phyloP scores from a whole-genome alignment of 352 stramenopile genomes.

The Aphanomyces stellatus region DNA sequence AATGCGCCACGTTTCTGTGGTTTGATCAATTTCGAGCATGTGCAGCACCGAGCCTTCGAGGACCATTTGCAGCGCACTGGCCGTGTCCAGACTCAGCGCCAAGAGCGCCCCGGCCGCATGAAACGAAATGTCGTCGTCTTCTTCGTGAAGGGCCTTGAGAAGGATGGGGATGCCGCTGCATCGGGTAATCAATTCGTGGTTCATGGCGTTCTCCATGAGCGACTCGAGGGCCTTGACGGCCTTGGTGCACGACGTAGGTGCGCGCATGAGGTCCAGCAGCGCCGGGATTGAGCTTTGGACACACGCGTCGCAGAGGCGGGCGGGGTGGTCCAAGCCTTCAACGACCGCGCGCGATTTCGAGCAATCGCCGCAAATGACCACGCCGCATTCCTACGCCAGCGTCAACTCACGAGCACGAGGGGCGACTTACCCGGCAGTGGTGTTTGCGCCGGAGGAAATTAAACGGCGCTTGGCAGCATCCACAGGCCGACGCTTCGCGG shows the following conservation, averaged over 20 bases:
- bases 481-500: slow-evolving; percentile 6
- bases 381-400: slow-evolving; percentile 16
- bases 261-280: slow-evolving; percentile 12
- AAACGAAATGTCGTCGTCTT: slow-evolving; percentile 17
- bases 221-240: slow-evolving; percentile 19
- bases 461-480: slow-evolving; percentile 13
- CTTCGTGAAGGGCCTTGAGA: slow-evolving; percentile 9
- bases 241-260: neutral
- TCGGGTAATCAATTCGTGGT: slow-evolving; percentile 20
- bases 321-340: slow-evolving; percentile 7
- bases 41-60: slow-evolving; percentile 19
- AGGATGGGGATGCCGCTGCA: slow-evolving; percentile 16
- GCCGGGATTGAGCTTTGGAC: slow-evolving; percentile 19
- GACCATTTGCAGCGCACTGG: slow-evolving; percentile 20
- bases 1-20: slow-evolving; percentile 14
- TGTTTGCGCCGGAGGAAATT: slow-evolving; percentile 19
- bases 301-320: slow-evolving; percentile 18
- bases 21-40: slow-evolving; percentile 20
- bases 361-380: slow-evolving; percentile 17
- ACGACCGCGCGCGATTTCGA: slow-evolving; percentile 14
- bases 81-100: slow-evolving; percentile 10
- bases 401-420: neutral
- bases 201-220: slow-evolving; percentile 17
- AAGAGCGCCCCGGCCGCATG: slow-evolving; percentile 14
- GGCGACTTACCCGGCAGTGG: slow-evolving; percentile 15